Percentiles rank a stretch among this genome's conserved stretches.
These are phyloP conservation scores for Polytolypa hystricis DNA, from an alignment of 2,329 filamentous ascomycete genomes.

Conservation along the genomic window DNA sequence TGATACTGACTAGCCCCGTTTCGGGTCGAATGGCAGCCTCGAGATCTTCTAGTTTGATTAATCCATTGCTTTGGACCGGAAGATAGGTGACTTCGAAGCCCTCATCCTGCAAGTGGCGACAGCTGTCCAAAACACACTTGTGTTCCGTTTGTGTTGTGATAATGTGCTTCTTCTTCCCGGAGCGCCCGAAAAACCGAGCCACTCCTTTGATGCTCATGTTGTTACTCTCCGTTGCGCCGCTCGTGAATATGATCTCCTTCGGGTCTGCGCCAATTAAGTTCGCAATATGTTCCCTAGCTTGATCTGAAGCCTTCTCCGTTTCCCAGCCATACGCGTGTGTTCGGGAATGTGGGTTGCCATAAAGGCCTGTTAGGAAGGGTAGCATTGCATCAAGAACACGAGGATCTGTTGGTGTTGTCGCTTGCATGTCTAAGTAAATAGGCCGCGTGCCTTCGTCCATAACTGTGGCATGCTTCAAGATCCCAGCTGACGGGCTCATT, in stretches of 20 bases:
- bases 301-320: slow-evolving; percentile 85
- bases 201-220: slow-evolving; percentile 99
- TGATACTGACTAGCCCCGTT: slow-evolving; percentile 86
- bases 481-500: slow-evolving; percentile 70
- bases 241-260: slow-evolving; percentile 98
- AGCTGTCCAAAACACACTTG: slow-evolving; percentile 97
- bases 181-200: slow-evolving; percentile 83
- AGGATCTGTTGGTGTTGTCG: slow-evolving; percentile 89
- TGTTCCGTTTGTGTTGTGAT: slow-evolving; percentile 97
- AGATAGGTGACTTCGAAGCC: slow-evolving; percentile 96
- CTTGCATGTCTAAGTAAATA: slow-evolving; percentile 97
- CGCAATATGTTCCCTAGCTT: slow-evolving; percentile 73
- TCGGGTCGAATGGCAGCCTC: slow-evolving; percentile 84
- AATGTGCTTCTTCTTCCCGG: slow-evolving; percentile 96
- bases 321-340: slow-evolving; percentile 99
- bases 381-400: slow-evolving; percentile 95
- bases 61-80: slow-evolving; percentile 75
- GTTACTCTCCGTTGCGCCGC: slow-evolving; percentile 95
- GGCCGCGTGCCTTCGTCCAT: slow-evolving; percentile 88
- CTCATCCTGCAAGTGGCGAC: slow-evolving; percentile 90
- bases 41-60: slow-evolving; percentile 72
- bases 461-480: slow-evolving; percentile 81
- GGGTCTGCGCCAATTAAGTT: slow-evolving; percentile 82
- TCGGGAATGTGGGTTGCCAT: slow-evolving; percentile 92
- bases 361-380: slow-evolving; percentile 83